A percentile compares a stretch with the other conserved stretches of the same genome.
phyloP scores from a whole-genome alignment of 495 filamentous ascomycete species.

The Penicillium parvum region DNA sequence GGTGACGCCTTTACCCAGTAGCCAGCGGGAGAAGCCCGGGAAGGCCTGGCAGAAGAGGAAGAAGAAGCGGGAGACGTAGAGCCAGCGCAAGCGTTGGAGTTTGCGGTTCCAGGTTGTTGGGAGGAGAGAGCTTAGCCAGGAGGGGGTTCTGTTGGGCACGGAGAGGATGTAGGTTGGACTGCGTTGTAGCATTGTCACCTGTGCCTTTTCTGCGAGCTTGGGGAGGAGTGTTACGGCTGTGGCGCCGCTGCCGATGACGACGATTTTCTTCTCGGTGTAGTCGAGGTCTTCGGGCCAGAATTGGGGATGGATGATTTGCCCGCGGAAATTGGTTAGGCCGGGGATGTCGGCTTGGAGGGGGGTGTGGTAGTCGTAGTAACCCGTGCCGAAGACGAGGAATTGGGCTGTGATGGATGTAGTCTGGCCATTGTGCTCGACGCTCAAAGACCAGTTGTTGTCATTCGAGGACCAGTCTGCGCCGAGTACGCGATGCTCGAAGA shows the following conservation, averaged over 20 bases:
- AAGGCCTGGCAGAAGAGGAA: slow-evolving; percentile 43
- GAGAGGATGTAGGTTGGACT: slow-evolving; percentile 51
- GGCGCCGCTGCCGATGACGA: slow-evolving; percentile 46
- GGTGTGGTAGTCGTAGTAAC: slow-evolving; percentile 43
- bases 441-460: slow-evolving; percentile 50
- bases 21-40: slow-evolving; percentile 36
- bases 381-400: slow-evolving; percentile 9
- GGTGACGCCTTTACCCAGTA: slow-evolving; percentile 30
- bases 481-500: slow-evolving; percentile 42
- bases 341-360: slow-evolving; percentile 39
- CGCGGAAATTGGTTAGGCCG: slow-evolving; percentile 20
- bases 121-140: slow-evolving; percentile 26
- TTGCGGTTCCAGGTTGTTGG: slow-evolving; percentile 23
- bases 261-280: slow-evolving; percentile 38
- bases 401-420: not conserved
- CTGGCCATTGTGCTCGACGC: slow-evolving; percentile 15
- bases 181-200: slow-evolving; percentile 43
- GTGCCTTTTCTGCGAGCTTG: slow-evolving; percentile 26
- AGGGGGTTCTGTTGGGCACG: slow-evolving; percentile 24
- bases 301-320: slow-evolving; percentile 36
- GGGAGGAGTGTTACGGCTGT: slow-evolving; percentile 42
- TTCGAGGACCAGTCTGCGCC: slow-evolving; percentile 42
- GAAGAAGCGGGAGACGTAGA: slow-evolving; percentile 23
- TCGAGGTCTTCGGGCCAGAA: slow-evolving; percentile 40
- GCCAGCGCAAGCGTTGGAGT: slow-evolving; percentile 31